Conservation (phyloP, 2,329 filamentous ascomycete genomes). For the Pseudogymnoascus sp. region DNA sequence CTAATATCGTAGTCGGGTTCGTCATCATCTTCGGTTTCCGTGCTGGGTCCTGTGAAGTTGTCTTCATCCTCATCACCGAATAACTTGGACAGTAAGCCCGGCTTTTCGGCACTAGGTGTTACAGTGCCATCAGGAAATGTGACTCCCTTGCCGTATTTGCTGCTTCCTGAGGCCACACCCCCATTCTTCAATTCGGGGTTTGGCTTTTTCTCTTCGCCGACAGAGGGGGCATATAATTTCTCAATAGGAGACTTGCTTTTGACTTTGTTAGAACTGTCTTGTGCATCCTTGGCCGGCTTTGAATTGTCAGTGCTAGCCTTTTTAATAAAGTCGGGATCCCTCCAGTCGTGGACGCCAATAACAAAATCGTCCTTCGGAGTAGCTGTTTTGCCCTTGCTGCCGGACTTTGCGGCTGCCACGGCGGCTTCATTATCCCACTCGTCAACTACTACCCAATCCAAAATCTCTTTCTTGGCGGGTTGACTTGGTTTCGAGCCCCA, state of each 20-base stretch:
- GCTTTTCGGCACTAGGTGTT: constrained; percentile 23
- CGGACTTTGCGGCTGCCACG: neutral
- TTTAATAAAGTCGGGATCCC: constrained; percentile 64
- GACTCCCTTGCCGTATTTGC: constrained; percentile 48
- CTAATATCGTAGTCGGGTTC: constrained; percentile 30
- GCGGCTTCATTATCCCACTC: constrained; percentile 43
- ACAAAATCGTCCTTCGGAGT: constrained; percentile 56
- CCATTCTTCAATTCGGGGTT: constrained; percentile 47
- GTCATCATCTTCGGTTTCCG: constrained; percentile 16
- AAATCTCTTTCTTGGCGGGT: constrained; percentile 16
- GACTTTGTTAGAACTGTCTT: constrained; percentile 21
- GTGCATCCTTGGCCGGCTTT: constrained; percentile 24
- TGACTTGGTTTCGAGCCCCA: neutral
- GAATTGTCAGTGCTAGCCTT: constrained; percentile 18
- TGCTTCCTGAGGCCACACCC: constrained; percentile 64
- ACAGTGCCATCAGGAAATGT: constrained; percentile 28
- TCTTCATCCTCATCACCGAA: constrained; percentile 40
- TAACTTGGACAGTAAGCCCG: constrained; percentile 41
- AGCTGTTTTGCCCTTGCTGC: constrained; percentile 18
- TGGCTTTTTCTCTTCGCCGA: constrained; percentile 27
- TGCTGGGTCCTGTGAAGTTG: constrained; percentile 16
- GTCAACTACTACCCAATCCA: constrained; percentile 65
- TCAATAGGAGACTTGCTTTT: constrained; percentile 9
- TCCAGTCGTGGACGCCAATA: constrained; percentile 82
- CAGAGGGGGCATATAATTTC: constrained; percentile 14